Evolutionary conservation across 139 green algal genomes (phyloP).

Genomic region (Coelastrella sp.): DNA sequence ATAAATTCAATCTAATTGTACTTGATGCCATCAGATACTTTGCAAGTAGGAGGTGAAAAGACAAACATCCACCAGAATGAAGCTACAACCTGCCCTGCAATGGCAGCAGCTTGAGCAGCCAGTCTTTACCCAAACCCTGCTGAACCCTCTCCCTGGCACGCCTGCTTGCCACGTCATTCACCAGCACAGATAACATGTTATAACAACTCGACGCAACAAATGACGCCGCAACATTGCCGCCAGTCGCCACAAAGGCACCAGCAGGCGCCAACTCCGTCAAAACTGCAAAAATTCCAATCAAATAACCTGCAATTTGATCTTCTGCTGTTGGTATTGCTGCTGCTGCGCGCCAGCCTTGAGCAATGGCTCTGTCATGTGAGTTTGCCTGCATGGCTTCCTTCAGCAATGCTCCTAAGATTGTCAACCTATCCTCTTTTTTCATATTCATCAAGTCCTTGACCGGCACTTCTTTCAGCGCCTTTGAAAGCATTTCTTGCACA

Average conservation of each 20-base stretch:
- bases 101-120: constrained; percentile 11
- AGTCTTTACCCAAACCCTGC: not conserved
- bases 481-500: not conserved
- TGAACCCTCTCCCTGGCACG: not conserved
- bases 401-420: not conserved
- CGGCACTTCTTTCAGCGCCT: not conserved
- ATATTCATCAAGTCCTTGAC: not conserved
- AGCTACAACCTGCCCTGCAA: not conserved
- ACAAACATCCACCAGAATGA: too few species aligned
- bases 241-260: constrained; percentile 1
- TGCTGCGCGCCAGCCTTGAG: not conserved
- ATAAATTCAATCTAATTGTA: too few species aligned
- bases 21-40: too few species aligned
- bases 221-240: constrained; percentile 30
- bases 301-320: not conserved
- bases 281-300: not conserved
- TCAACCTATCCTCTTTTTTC: not conserved
- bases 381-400: not conserved
- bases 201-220: not conserved
- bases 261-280: constrained; percentile 5
- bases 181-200: not conserved
- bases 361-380: not conserved
- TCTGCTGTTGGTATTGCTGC: constrained; percentile 13
- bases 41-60: too few species aligned
- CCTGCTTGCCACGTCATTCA: constrained; percentile 6